A percentile compares a stretch with the other conserved stretches of the same genome.
phyloP scores from a whole-genome alignment of 345 rosid species.

The Viola odorata region DNA sequence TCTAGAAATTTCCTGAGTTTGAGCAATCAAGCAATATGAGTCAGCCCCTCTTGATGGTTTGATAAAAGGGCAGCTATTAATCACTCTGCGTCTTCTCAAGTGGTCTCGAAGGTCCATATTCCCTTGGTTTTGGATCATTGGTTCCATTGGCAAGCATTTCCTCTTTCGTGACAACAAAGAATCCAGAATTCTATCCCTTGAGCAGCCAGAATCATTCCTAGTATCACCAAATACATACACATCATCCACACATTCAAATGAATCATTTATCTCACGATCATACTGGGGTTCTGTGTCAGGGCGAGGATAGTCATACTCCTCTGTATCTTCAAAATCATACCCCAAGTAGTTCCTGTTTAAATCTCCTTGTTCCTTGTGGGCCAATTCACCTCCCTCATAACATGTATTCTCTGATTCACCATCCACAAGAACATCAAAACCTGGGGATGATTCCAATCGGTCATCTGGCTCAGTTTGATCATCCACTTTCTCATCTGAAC shows the following conservation, averaged over 20 bases:
- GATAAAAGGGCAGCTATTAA: constrained; percentile 17
- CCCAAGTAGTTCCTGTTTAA: constrained; percentile 14
- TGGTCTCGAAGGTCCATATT: constrained; percentile 36
- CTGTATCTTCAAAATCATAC: constrained; percentile 29
- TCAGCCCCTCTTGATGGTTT: constrained; percentile 24
- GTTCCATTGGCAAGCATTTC: constrained; percentile 20
- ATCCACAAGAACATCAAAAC: constrained; percentile 28
- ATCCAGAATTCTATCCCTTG: constrained; percentile 24
- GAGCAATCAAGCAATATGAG: constrained; percentile 17
- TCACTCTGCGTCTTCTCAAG: constrained; percentile 23
- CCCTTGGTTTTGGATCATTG: constrained; percentile 9
- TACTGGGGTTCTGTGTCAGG: constrained; percentile 15
- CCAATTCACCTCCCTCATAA: constrained; percentile 22
- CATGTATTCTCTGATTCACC: constrained; percentile 5
- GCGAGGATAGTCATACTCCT: constrained; percentile 27
- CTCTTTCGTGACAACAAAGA: constrained; percentile 26
- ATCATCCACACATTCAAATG: constrained; percentile 20
- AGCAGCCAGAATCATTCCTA: constrained; percentile 11
- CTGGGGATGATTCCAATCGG: constrained; percentile 25
- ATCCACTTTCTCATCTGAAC: constrained; percentile 11
- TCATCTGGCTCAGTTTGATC: constrained; percentile 12
- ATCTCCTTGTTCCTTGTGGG: constrained; percentile 22
- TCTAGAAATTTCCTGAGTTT: constrained; percentile 18
- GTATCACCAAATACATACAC: constrained; percentile 19
- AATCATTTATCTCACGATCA: constrained; percentile 17